Evolutionary conservation across 1,284 basidiomycete species (phyloP).

Genomic region (Malassezia psittaci): DNA sequence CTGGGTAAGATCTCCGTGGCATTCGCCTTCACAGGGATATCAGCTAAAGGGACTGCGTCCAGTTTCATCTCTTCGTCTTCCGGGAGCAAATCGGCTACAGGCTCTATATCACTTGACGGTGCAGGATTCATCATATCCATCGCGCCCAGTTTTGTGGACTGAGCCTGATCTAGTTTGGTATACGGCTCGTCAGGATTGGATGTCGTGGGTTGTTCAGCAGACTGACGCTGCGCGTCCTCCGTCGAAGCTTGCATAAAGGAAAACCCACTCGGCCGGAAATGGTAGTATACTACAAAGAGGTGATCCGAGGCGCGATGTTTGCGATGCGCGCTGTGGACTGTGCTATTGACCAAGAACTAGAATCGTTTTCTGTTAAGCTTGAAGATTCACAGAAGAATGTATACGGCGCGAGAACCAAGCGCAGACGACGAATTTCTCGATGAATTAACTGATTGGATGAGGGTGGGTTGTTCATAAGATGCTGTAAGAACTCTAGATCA

Average conservation of each 20-base stretch:
- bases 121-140: not conserved
- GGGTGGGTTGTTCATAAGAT: not conserved
- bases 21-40: not conserved
- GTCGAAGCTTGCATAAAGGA: not conserved
- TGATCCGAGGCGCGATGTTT: constrained; percentile 10
- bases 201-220: no score
- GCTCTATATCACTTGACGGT: not conserved
- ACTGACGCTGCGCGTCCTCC: not conserved
- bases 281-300: constrained; percentile 3
- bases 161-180: no score
- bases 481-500: constrained; percentile 1
- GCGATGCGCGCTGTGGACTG: not conserved
- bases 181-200: no score
- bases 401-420: constrained; percentile 2
- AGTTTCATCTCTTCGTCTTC: not conserved
- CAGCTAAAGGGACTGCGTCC: not conserved
- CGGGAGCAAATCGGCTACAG: not conserved
- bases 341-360: not conserved
- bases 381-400: not conserved
- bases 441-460: no score
- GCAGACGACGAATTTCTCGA: not conserved
- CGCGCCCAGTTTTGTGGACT: no score
- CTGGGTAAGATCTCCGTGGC: not conserved
- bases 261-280: not conserved
- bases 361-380: no score